Percentiles rank a stretch among this genome's conserved stretches.
phyloP scores from a whole-genome alignment of 768 basidiomycete genomes.

The Mrakia gelida region DNA sequence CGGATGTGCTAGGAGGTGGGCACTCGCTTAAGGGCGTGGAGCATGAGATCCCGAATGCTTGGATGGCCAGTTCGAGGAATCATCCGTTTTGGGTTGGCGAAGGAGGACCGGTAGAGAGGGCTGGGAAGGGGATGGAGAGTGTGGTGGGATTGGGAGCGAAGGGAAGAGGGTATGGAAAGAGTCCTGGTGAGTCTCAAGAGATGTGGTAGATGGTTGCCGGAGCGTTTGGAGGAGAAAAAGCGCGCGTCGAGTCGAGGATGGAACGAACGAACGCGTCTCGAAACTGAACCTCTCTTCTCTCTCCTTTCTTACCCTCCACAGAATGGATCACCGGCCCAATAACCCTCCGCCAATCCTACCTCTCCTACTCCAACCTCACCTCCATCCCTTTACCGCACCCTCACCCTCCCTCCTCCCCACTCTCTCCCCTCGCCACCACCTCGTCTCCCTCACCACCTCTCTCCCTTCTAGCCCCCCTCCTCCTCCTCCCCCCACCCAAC shows the following conservation, averaged over 20 bases:
- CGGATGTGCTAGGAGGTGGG: conserved; percentile 32
- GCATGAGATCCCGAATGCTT: conserved; percentile 36
- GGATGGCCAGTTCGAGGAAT: conserved; percentile 31
- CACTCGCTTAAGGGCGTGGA: neutral
- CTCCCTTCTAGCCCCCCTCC: conserved; percentile 1
- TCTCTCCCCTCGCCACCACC: neutral
- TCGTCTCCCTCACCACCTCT: neutral
- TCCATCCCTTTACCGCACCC: neutral
- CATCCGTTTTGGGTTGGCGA: conserved; percentile 34
- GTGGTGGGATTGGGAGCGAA: conserved; percentile 1
- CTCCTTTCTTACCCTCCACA: neutral
- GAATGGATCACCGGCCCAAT: conserved; percentile 34
- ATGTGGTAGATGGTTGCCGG: too few relatives aligned
- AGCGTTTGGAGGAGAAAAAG: neutral
- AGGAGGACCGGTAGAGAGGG: conserved; percentile 19
- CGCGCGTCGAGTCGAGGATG: neutral
- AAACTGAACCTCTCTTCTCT: neutral
- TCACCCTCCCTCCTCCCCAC: neutral
- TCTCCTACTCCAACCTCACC: conserved; percentile 9
- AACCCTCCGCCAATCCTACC: conserved; percentile 24
- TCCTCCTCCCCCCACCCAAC: conserved; percentile 4
- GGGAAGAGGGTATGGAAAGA: neutral
- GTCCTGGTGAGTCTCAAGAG: conserved; percentile 10
- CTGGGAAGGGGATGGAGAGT: conserved; percentile 17
- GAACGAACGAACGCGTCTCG: too few relatives aligned